These are phyloP conservation scores for Camelina neglecta DNA, from an alignment of 345 rosid genomes.

Conservation along the genomic window DNA sequence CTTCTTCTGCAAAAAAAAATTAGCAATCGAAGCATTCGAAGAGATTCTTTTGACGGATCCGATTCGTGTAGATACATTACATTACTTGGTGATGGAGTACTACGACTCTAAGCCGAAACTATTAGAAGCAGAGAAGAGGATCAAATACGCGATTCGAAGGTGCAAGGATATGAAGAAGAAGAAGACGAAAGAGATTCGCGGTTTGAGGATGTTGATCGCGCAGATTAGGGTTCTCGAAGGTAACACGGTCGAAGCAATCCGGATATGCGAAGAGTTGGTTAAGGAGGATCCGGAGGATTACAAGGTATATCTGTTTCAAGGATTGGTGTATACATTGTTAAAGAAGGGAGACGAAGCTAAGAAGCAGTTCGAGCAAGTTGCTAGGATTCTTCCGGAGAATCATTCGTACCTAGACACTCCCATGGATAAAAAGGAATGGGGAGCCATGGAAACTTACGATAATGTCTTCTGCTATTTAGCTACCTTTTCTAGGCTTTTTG, in stretches of 20 bases:
- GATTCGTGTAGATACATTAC: slow-evolving; percentile 70
- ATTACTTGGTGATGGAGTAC: slow-evolving; percentile 69
- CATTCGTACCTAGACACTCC: slow-evolving; percentile 60
- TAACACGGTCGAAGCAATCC: slow-evolving; percentile 62
- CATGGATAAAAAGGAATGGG: neutral
- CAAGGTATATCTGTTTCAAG: slow-evolving; percentile 71
- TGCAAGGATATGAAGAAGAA: slow-evolving; percentile 65
- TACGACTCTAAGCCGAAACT: slow-evolving; percentile 52
- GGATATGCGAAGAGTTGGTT: slow-evolving; percentile 65
- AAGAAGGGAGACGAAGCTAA: slow-evolving; percentile 72
- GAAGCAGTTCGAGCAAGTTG: slow-evolving; percentile 62
- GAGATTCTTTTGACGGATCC: slow-evolving; percentile 64
- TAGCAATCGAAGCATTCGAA: slow-evolving; percentile 62
- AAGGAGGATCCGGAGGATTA: slow-evolving; percentile 80
- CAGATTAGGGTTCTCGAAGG: slow-evolving; percentile 68
- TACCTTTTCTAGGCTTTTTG: neutral
- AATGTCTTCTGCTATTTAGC: neutral
- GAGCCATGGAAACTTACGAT: slow-evolving; percentile 4
- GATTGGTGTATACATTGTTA: slow-evolving; percentile 66
- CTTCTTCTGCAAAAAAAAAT: slow-evolving; percentile 54
- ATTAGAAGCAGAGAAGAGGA: slow-evolving; percentile 54
- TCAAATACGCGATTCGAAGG: slow-evolving; percentile 61
- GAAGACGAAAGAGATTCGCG: slow-evolving; percentile 52
- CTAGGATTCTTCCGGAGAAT: slow-evolving; percentile 64
- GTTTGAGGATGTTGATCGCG: slow-evolving; percentile 66